phyloP scores from a whole-genome alignment of 345 rosid species.

The Eucalyptus dawsonii region DNA sequence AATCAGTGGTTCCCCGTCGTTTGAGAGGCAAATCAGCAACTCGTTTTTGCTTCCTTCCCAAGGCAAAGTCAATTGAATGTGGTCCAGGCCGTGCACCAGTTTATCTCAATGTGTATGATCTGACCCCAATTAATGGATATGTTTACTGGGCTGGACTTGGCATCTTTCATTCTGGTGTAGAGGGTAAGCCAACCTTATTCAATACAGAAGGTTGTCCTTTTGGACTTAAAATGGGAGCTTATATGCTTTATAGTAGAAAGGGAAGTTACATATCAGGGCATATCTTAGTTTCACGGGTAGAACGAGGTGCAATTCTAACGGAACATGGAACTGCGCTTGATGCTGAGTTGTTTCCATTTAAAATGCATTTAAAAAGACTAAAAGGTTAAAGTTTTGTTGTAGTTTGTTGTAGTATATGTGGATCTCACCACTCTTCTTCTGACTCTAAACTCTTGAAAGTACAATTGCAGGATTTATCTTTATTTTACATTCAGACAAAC shows the following conservation, averaged over 20 bases:
- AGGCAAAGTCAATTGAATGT: constrained; percentile 40
- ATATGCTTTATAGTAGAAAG: neutral
- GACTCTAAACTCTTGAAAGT: neutral
- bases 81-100: constrained; percentile 65
- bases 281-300: neutral
- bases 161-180: constrained; percentile 93
- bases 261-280: neutral
- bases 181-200: constrained; percentile 44
- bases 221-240: neutral
- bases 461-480: neutral
- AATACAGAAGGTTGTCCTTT: neutral
- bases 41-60: constrained; percentile 62
- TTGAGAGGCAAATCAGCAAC: constrained; percentile 54
- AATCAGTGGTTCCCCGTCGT: constrained; percentile 33
- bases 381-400: neutral
- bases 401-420: neutral
- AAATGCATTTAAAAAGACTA: neutral
- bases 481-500: neutral
- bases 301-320: neutral
- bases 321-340: neutral
- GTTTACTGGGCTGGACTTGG: constrained; percentile 97
- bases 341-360: neutral
- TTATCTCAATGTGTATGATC: constrained; percentile 87
- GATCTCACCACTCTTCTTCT: neutral
- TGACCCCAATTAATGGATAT: constrained; percentile 84